Percentiles rank a stretch among this genome's conserved stretches.
Evolutionary conservation across 768 basidiomycete species (phyloP).

Genomic region (Hebeloma cylindrosporum): DNA sequence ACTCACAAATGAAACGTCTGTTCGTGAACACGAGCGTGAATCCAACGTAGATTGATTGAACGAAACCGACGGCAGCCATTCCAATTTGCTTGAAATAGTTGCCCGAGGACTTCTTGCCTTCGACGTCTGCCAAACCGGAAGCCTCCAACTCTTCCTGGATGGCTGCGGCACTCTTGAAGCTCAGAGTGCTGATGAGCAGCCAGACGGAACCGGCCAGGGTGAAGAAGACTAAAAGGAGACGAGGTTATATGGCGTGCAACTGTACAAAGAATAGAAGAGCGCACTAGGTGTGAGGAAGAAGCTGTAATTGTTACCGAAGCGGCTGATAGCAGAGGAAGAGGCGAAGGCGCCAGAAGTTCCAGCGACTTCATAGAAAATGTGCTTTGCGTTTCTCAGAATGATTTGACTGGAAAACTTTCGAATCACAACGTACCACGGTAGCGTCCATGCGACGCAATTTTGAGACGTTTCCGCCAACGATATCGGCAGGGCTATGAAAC

Average conservation of each 20-base stretch:
- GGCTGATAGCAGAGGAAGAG: conserved; percentile 30
- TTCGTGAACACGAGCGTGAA: conserved; percentile 27
- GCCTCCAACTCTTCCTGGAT: conserved; percentile 22
- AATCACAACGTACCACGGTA: conserved; percentile 21
- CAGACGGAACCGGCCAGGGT: conserved; percentile 25
- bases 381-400: conserved; percentile 13
- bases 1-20: conserved; percentile 29
- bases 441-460: conserved; percentile 36
- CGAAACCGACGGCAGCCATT: conserved; percentile 23
- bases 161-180: conserved; percentile 18
- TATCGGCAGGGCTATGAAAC: conserved; percentile 28
- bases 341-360: conserved; percentile 31
- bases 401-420: not conserved
- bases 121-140: conserved; percentile 23
- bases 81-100: conserved; percentile 27
- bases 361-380: conserved; percentile 33
- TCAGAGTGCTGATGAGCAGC: conserved; percentile 27
- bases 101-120: conserved; percentile 10
- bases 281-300: conserved; percentile 29
- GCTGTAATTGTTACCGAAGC: conserved; percentile 34
- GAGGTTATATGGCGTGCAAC: too few species aligned
- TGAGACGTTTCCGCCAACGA: conserved; percentile 32
- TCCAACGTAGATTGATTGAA: conserved; percentile 30
- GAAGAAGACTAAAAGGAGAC: conserved; percentile 32
- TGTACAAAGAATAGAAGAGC: too few species aligned